phyloP scores from a whole-genome alignment of 306 rosid species.

The Argentina anserina region DNA sequence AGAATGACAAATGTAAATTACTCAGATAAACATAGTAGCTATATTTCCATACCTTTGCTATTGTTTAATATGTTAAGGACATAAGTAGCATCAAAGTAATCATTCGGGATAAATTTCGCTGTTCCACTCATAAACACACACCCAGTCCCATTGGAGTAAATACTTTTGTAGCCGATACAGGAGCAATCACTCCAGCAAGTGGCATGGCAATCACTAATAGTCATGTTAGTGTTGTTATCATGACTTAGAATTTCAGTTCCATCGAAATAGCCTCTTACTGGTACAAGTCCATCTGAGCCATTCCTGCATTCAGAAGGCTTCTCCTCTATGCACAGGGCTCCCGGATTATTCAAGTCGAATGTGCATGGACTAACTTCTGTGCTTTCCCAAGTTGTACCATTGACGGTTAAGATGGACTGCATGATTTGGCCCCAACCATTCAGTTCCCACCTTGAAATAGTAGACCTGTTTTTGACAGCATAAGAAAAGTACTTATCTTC shows the following conservation, averaged over 20 bases:
- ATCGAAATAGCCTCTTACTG: conserved; percentile 14
- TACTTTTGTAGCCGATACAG: conserved; percentile 15
- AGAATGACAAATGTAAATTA: not conserved
- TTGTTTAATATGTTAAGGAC: not conserved
- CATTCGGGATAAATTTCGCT: not conserved
- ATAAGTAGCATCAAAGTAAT: conserved; percentile 2
- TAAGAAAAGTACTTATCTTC: conserved; percentile 27
- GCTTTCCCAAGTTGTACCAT: conserved; percentile 14
- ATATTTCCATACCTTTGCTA: conserved; percentile 7
- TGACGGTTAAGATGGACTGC: not conserved
- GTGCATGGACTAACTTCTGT: conserved; percentile 12
- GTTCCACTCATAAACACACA: conserved; percentile 10
- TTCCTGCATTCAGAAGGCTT: conserved; percentile 19
- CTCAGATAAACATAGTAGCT: not conserved
- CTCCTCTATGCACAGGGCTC: conserved; percentile 17
- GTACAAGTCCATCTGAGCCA: conserved; percentile 16
- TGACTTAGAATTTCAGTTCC: not conserved
- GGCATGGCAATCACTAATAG: conserved; percentile 18
- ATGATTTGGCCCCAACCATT: conserved; percentile 19
- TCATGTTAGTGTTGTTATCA: conserved; percentile 8
- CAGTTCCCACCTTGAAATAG: conserved; percentile 21
- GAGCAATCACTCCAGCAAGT: conserved; percentile 28
- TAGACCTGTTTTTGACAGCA: not conserved
- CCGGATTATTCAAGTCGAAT: not conserved
- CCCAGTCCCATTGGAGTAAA: conserved; percentile 21